Conservation (phyloP, 116 monocot genomes). For the Trichopus zeylanicus region DNA sequence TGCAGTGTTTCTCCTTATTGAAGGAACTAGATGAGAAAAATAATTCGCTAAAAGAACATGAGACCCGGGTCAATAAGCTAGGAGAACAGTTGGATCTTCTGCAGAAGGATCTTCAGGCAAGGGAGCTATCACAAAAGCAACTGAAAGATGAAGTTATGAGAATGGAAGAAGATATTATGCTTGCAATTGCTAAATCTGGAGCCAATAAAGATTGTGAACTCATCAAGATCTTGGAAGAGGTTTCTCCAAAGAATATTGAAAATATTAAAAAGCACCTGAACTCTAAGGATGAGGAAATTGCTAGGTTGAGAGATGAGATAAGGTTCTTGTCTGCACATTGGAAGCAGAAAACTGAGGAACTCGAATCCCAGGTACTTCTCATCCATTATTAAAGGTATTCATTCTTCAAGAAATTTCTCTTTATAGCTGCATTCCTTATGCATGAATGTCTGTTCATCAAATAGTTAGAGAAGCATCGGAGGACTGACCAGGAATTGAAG, state of each 20-base stretch:
- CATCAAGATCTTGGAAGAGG: conserved; percentile 46
- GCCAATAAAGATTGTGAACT: conserved; percentile 54
- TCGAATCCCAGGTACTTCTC: conserved; percentile 62
- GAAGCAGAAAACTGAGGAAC: conserved; percentile 77
- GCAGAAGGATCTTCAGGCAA: conserved; percentile 71
- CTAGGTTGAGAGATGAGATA: conserved; percentile 75
- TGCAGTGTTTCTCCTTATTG: conserved; percentile 46
- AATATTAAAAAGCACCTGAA: conserved; percentile 55
- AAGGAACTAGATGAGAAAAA: conserved; percentile 83
- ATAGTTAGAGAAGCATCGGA: conserved; percentile 78
- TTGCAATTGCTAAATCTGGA: conserved; percentile 50
- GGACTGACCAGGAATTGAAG: conserved; percentile 86
- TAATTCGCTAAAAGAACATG: conserved; percentile 57
- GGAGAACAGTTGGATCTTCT: conserved; percentile 61
- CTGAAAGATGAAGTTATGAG: conserved; percentile 69
- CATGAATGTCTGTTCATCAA: neutral
- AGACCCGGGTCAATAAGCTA: conserved; percentile 48
- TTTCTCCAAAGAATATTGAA: conserved; percentile 70
- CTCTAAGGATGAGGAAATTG: conserved; percentile 75
- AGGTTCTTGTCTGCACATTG: conserved; percentile 73
- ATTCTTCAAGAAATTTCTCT: neutral
- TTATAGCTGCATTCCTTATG: too few relatives aligned
- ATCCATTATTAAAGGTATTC: neutral
- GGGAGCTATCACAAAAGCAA: conserved; percentile 68
- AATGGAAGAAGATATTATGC: conserved; percentile 78